These are phyloP conservation scores for Panellus pusillus DNA, from an alignment of 768 basidiomycete species.

Conservation along the genomic window DNA sequence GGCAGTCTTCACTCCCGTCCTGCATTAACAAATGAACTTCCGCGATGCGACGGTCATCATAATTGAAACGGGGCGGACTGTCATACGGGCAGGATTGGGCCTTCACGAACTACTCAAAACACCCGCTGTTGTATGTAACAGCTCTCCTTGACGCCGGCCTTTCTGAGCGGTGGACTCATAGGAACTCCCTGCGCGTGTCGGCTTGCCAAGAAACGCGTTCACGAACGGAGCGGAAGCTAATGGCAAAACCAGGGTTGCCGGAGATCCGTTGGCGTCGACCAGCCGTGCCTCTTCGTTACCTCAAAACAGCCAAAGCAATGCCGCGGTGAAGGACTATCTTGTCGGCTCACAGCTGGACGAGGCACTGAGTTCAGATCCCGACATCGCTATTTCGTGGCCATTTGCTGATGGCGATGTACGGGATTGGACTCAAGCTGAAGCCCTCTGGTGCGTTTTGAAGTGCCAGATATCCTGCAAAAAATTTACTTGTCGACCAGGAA, in stretches of 20 bases:
- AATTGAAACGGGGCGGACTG: constrained; percentile 74
- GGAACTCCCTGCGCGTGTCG: constrained; percentile 83
- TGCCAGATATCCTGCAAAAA: constrained; percentile 7
- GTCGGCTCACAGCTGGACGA: constrained; percentile 82
- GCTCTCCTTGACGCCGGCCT: neutral
- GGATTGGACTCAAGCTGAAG: constrained; percentile 87
- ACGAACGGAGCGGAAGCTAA: constrained; percentile 21
- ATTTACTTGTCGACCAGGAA: constrained; percentile 58
- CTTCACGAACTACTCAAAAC: constrained; percentile 76
- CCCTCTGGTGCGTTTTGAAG: constrained; percentile 68
- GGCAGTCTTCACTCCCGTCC: no score
- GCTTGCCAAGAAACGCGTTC: constrained; percentile 55
- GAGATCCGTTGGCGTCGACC: constrained; percentile 39
- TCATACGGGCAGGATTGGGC: constrained; percentile 75
- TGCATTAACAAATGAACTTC: constrained; percentile 50
- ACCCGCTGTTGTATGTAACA: constrained; percentile 67
- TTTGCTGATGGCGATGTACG: constrained; percentile 70
- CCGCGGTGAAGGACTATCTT: constrained; percentile 74
- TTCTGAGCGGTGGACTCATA: constrained; percentile 30
- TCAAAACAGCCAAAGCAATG: constrained; percentile 41
- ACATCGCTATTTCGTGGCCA: constrained; percentile 78
- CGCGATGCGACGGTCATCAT: constrained; percentile 81
- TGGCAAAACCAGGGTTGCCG: constrained; percentile 12
- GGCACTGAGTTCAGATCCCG: constrained; percentile 71
- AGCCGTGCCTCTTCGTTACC: constrained; percentile 50